Base-by-base conservation (phyloP, 257 asterid genomes). In the Cinchona pubescens region DNA sequence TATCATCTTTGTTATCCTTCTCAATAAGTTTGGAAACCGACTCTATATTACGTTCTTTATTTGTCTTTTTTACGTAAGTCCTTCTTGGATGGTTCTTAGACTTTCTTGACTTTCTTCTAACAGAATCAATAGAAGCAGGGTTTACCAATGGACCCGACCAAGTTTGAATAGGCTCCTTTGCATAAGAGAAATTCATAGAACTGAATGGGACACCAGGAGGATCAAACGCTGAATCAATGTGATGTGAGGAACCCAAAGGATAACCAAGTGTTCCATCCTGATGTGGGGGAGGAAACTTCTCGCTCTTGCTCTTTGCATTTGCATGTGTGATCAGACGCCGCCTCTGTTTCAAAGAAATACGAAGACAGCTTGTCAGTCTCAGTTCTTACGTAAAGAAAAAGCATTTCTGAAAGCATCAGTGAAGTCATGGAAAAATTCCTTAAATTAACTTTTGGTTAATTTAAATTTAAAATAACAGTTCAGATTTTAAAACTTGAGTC, bases 271-370 rank as follows among this genome's bases (percentile, higher is more conserved):
- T 91, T 40, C 96, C 97, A 46, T 90, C 97, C 74, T 89, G 90
- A 83, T 90, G 96, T 25, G 96, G 97, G 10, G 97, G 97, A 63
- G 97, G 97, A 71, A 92, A 92, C 74, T 92, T 92, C 75, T 90
- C 96, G 59, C 96, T 92, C 83, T 88, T 90, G 91, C 97, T 92
- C 90, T 90, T 87, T 29, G 96, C 96, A 60, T 89, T 92, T 5
- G 96, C 92, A 27, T 90, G 92, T 49, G 93, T 82, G n/a, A 90
- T 83, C 49, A 90, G 76, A 37, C 97, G 86, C 15, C 92, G 90
- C 80, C 90, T 86, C 97, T 92, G 94, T 63, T 80, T 78, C 80
- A 71, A 37, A 21, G 43, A 35, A 53, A 21, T 40, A 73, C 12
- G n/a, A 48, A 64, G 29, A 59, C 5, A 60, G 46, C 76, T 35